These are phyloP conservation scores for Neopestalotiopsis sp. DNA, from an alignment of 2,329 filamentous ascomycete genomes.

Conservation along the genomic window DNA sequence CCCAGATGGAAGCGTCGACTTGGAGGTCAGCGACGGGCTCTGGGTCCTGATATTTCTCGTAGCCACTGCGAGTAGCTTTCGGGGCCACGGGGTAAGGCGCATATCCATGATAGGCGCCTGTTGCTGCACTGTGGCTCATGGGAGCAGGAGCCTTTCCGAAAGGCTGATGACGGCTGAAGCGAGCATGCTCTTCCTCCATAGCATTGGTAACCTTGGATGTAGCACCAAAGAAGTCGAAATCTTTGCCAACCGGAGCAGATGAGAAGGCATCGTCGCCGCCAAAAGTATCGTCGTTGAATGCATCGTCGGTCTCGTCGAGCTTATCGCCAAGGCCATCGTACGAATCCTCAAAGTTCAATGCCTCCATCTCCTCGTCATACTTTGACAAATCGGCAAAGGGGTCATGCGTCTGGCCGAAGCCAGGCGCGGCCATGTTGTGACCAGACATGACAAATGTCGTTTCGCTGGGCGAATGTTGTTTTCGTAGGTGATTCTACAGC, in stretches of 20 bases:
- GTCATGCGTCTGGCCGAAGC: constrained; percentile 84
- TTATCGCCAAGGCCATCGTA: constrained; percentile 94
- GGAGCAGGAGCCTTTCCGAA: constrained; percentile 47
- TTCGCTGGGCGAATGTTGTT: not conserved
- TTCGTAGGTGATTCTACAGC: not conserved
- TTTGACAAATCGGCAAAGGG: constrained; percentile 84
- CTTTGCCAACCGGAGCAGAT: constrained; percentile 73
- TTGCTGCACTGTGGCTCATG: constrained; percentile 37
- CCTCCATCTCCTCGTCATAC: constrained; percentile 63
- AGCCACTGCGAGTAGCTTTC: constrained; percentile 78
- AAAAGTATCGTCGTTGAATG: constrained; percentile 97
- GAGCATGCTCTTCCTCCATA: constrained; percentile 88
- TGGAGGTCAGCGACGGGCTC: constrained; percentile 89
- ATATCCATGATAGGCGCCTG: constrained; percentile 39
- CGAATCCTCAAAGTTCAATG: constrained; percentile 89
- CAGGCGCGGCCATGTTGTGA: constrained; percentile 72
- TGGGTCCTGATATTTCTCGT: constrained; percentile 87
- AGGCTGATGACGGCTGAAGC: constrained; percentile 78
- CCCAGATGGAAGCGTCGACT: constrained; percentile 94
- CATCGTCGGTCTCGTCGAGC: constrained; percentile 90
- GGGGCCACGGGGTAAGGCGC: constrained; percentile 44
- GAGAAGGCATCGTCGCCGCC: constrained; percentile 53
- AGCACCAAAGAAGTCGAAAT: constrained; percentile 96
- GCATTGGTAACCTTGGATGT: constrained; percentile 87
- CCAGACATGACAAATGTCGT: constrained; percentile 59